phyloP scores from a whole-genome alignment of 352 stramenopile species.

The Globisporangium cederbergense region DNA sequence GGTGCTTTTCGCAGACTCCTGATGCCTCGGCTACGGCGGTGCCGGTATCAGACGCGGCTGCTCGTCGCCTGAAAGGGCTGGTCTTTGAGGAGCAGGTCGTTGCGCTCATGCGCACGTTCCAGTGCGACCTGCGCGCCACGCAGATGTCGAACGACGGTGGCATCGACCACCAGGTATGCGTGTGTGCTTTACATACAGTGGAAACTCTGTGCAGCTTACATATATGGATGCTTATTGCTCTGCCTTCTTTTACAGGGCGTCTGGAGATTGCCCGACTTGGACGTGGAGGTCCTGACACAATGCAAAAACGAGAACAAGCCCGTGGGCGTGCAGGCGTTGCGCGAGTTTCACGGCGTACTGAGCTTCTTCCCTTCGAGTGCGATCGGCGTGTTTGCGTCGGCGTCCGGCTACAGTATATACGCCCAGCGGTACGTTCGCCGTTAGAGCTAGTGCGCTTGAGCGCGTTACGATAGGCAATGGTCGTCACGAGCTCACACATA shows the following conservation, averaged over 20 bases:
- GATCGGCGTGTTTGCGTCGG: slow-evolving; percentile 64
- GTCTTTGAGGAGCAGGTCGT: slow-evolving; percentile 62
- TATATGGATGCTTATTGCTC: background rate
- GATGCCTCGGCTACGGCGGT: background rate
- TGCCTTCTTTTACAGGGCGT: slow-evolving; percentile 36
- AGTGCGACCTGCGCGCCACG: slow-evolving; percentile 52
- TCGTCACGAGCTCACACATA: background rate
- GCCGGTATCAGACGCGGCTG: slow-evolving; percentile 1
- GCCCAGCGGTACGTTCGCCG: slow-evolving; percentile 39
- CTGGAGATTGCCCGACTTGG: slow-evolving; percentile 58
- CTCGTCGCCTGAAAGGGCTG: slow-evolving; percentile 37
- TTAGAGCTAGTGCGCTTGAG: too few species aligned
- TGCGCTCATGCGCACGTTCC: slow-evolving; percentile 42
- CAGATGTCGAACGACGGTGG: slow-evolving; percentile 68
- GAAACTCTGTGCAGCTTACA: background rate
- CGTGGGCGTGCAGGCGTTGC: slow-evolving; percentile 61
- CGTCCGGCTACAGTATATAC: slow-evolving; percentile 79
- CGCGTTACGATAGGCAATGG: too few species aligned
- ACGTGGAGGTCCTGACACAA: slow-evolving; percentile 70
- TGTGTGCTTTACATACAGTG: slow-evolving; percentile 4
- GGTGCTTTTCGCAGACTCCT: background rate
- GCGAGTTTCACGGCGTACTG: slow-evolving; percentile 76
- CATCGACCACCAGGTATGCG: slow-evolving; percentile 61
- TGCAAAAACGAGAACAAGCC: slow-evolving; percentile 79
- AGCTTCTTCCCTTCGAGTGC: slow-evolving; percentile 34